phyloP scores from a whole-genome alignment of 1,284 basidiomycete species.

The Takashimella tepidaria region DNA sequence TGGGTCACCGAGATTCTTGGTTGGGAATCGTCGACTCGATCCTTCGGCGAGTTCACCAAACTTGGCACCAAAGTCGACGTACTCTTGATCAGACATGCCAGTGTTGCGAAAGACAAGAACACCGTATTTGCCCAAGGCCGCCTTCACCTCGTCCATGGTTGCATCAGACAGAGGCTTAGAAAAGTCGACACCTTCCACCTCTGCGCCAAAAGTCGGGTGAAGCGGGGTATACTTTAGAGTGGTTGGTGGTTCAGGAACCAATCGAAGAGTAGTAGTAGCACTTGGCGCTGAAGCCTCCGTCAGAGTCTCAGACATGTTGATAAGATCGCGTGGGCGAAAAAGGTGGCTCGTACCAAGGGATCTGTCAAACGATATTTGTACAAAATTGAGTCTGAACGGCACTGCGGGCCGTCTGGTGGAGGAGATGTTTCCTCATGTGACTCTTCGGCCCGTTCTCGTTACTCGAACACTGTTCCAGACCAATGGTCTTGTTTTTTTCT shows the following conservation, averaged over 20 bases:
- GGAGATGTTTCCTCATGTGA: too few species aligned
- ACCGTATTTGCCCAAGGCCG: constrained; percentile 6
- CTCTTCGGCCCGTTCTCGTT: too few species aligned
- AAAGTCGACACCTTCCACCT: constrained; percentile 4
- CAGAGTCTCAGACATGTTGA: neutral
- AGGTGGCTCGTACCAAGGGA: too few species aligned
- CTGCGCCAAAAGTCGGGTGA: constrained; percentile 5
- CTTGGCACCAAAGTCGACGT: neutral
- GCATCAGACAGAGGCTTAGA: constrained; percentile 5
- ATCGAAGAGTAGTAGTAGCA: neutral
- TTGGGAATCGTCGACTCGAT: constrained; percentile 12
- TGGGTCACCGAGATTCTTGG: constrained; percentile 13
- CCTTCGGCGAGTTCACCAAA: constrained; percentile 7
- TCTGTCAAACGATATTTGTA: too few species aligned
- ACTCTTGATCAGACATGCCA: constrained; percentile 5
- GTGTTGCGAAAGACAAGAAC: constrained; percentile 6
- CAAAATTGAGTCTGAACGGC: too few species aligned
- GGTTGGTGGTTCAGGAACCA: neutral
- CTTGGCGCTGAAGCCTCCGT: neutral
- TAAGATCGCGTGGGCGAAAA: too few species aligned
- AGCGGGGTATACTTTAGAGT: neutral
- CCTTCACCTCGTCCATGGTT: constrained; percentile 7
- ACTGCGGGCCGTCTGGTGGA: too few species aligned
- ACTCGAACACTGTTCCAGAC: too few species aligned
- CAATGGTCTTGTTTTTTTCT: too few species aligned